Evolutionary conservation across 1,139 yeast genomes (phyloP).

Genomic region (Kluyveromyces sp.): DNA sequence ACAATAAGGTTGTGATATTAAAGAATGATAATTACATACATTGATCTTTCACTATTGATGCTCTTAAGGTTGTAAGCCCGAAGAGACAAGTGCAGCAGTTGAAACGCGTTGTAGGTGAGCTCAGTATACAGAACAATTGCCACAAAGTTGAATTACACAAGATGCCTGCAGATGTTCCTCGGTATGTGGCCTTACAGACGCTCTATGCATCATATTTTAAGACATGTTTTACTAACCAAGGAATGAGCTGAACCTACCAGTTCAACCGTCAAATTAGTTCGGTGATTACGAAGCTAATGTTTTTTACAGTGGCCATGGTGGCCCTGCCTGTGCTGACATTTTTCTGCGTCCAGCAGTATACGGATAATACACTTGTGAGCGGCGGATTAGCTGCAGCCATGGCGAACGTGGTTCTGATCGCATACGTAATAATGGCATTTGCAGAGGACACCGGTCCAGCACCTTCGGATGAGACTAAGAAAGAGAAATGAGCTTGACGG

Average conservation of each 20-base stretch:
- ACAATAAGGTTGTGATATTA: too few species aligned
- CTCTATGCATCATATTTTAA: not conserved
- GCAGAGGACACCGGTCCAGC: slow-evolving; percentile 56
- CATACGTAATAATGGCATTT: slow-evolving; percentile 82
- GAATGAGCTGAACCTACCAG: not conserved
- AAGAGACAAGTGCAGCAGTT: too few species aligned
- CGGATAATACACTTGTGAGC: slow-evolving; percentile 59
- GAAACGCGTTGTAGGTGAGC: too few species aligned
- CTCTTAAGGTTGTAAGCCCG: too few species aligned
- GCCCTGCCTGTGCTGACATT: slow-evolving; percentile 68
- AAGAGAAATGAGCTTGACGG: slow-evolving; percentile 19
- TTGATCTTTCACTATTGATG: too few species aligned
- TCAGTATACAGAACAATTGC: too few species aligned
- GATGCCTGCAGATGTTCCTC: slow-evolving; percentile 44
- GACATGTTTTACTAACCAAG: not conserved
- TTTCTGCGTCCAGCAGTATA: slow-evolving; percentile 52
- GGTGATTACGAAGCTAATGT: slow-evolving; percentile 55
- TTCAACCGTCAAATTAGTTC: slow-evolving; percentile 15
- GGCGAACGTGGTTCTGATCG: slow-evolving; percentile 81
- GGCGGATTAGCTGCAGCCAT: slow-evolving; percentile 87
- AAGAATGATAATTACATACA: too few species aligned
- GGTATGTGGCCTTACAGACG: slow-evolving; percentile 14
- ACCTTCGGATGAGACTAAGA: slow-evolving; percentile 33
- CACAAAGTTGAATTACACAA: too few species aligned
- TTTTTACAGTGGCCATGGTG: slow-evolving; percentile 88